phyloP scores from a whole-genome alignment of 192 early-diverging fungal species.

The Polychytrium aggregatum region DNA sequence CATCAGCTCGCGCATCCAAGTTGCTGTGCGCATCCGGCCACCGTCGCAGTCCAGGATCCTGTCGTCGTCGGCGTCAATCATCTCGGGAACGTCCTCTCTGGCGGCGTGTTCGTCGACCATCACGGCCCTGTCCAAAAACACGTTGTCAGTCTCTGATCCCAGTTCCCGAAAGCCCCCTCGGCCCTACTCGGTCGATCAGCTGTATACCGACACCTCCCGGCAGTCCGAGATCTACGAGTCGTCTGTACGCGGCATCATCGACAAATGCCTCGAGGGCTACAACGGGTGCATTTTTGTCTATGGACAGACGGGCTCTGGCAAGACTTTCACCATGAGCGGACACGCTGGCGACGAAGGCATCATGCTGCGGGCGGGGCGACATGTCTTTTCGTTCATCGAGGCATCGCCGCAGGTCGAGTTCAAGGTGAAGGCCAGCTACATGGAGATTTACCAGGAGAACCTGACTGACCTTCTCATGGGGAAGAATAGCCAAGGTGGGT shows the following conservation, averaged over 20 bases:
- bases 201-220: no score
- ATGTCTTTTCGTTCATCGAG: slow-evolving; percentile 12
- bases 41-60: no score
- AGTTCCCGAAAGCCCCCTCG: no score
- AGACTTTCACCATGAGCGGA: slow-evolving; percentile 37
- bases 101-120: no score
- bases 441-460: slow-evolving; percentile 37
- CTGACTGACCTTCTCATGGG: slow-evolving; percentile 22
- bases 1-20: no score
- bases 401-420: slow-evolving; percentile 24
- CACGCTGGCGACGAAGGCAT: slow-evolving; percentile 10
- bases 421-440: slow-evolving; percentile 22
- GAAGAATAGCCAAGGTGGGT: slow-evolving; percentile 17
- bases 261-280: slow-evolving; percentile 25
- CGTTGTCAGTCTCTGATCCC: no score
- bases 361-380: slow-evolving; percentile 15
- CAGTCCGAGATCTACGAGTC: slow-evolving; percentile 15
- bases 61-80: no score
- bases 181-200: no score
- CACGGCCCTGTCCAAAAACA: no score
- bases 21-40: no score
- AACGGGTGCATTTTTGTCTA: slow-evolving; percentile 37
- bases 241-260: slow-evolving; percentile 9
- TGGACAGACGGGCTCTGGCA: slow-evolving; percentile 34
- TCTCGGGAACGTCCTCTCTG: no score